These are phyloP conservation scores for Microsporum ferrugineum DNA, from an alignment of 2,329 filamentous ascomycete species.

Conservation along the genomic window DNA sequence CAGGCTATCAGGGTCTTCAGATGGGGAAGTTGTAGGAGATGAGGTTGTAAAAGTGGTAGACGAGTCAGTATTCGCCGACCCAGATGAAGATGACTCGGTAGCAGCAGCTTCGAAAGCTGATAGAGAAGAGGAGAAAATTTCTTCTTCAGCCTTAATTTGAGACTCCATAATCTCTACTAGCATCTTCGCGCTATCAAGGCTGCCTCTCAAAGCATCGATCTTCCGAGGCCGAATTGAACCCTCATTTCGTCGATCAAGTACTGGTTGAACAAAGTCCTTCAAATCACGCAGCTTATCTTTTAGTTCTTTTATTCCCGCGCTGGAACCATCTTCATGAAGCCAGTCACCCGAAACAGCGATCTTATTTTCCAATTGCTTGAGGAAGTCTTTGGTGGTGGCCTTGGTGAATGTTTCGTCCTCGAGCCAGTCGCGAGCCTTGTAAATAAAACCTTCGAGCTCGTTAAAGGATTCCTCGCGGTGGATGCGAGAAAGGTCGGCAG, in stretches of 20 bases:
- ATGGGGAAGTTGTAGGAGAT: slow-evolving; percentile 17
- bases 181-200: slow-evolving; percentile 59
- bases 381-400: slow-evolving; percentile 57
- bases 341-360: slow-evolving; percentile 67
- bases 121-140: slow-evolving; percentile 45
- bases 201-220: slow-evolving; percentile 54
- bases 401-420: slow-evolving; percentile 63
- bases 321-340: slow-evolving; percentile 75
- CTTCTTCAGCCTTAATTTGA: slow-evolving; percentile 61
- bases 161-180: slow-evolving; percentile 59
- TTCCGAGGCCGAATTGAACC: slow-evolving; percentile 57
- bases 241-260: slow-evolving; percentile 66
- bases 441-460: slow-evolving; percentile 86
- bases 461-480: slow-evolving; percentile 80
- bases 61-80: slow-evolving; percentile 31
- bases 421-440: slow-evolving; percentile 72
- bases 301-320: slow-evolving; percentile 63
- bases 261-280: slow-evolving; percentile 63
- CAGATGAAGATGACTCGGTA: slow-evolving; percentile 24
- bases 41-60: slow-evolving; percentile 38
- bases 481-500: slow-evolving; percentile 66
- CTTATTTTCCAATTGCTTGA: slow-evolving; percentile 54
- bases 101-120: slow-evolving; percentile 36
- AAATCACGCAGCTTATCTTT: slow-evolving; percentile 66
- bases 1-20: slow-evolving; percentile 52